Conservation (phyloP, 2,329 filamentous ascomycete species). For the Periconia sp. region DNA sequence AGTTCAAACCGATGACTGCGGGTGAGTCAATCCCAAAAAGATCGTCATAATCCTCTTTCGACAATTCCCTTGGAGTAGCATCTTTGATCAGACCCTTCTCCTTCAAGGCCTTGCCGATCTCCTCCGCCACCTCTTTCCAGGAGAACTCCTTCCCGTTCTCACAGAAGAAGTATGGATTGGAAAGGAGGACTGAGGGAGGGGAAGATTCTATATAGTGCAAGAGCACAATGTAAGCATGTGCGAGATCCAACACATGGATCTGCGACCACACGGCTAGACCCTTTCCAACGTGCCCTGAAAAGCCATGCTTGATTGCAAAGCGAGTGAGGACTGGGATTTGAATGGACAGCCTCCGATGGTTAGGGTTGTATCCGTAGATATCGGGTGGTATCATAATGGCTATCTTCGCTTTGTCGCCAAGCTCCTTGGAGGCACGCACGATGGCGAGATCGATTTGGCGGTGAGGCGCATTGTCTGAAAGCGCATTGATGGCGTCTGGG, state of each 20-base stretch:
- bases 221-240: slow-evolving; percentile 52
- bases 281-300: slow-evolving; percentile 52
- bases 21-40: slow-evolving; percentile 47
- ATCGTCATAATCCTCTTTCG: slow-evolving; percentile 46
- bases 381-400: slow-evolving; percentile 56
- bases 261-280: slow-evolving; percentile 51
- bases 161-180: slow-evolving; percentile 59
- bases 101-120: slow-evolving; percentile 88
- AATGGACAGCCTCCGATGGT: slow-evolving; percentile 52
- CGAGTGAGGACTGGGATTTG: slow-evolving; percentile 56
- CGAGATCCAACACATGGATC: slow-evolving; percentile 57
- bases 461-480: slow-evolving; percentile 53
- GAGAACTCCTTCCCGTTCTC: slow-evolving; percentile 53
- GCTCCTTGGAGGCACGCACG: slow-evolving; percentile 41
- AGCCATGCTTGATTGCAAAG: slow-evolving; percentile 57
- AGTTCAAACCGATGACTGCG: slow-evolving; percentile 51
- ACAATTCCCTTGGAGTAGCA: slow-evolving; percentile 46
- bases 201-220: slow-evolving; percentile 53
- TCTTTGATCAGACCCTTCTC: slow-evolving; percentile 89
- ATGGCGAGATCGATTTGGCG: slow-evolving; percentile 55
- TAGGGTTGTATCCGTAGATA: slow-evolving; percentile 54
- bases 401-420: slow-evolving; percentile 51
- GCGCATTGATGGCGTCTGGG: slow-evolving; percentile 48
- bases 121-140: slow-evolving; percentile 78
- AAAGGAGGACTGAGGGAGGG: slow-evolving; percentile 36